Conservation (phyloP, 345 rosid genomes). For the Aquilaria yunnanensis region DNA sequence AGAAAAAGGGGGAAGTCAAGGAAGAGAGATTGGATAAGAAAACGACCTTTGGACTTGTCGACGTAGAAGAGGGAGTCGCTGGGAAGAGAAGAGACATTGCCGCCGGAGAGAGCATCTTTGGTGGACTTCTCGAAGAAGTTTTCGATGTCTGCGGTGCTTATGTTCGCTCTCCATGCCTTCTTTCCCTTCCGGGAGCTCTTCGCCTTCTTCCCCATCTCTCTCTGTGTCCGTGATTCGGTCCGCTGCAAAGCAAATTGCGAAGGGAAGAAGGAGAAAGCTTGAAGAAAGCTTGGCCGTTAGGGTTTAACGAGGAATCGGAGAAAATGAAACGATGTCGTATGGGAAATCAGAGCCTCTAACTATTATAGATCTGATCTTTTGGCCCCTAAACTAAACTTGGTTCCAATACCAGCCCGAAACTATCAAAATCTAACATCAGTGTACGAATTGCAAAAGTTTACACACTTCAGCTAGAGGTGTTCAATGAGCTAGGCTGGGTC, state of each 20-base stretch:
- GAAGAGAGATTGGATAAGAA: neutral
- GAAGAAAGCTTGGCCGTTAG: neutral
- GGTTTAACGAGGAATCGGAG: no score
- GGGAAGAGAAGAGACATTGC: conserved; percentile 59
- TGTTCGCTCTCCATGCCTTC: conserved; percentile 97
- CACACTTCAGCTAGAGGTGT: no score
- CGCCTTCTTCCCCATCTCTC: conserved; percentile 58
- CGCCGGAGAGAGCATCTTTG: conserved; percentile 82
- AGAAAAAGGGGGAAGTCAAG: neutral
- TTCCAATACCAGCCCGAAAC: no score
- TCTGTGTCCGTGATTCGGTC: neutral
- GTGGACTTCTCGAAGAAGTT: conserved; percentile 74
- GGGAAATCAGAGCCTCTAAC: no score
- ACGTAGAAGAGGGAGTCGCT: conserved; percentile 69
- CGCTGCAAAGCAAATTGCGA: neutral
- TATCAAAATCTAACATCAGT: no score
- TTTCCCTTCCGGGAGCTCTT: conserved; percentile 87
- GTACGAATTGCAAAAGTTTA: no score
- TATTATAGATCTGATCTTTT: no score
- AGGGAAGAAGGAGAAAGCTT: neutral
- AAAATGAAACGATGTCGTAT: no score
- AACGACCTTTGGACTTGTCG: conserved; percentile 59
- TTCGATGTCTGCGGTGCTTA: conserved; percentile 69
- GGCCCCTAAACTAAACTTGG: no score
- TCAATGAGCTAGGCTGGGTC: no score